Base-by-base conservation (phyloP, 1,284 basidiomycete species). In the Pyrrhoderma lamaoense region DNA sequence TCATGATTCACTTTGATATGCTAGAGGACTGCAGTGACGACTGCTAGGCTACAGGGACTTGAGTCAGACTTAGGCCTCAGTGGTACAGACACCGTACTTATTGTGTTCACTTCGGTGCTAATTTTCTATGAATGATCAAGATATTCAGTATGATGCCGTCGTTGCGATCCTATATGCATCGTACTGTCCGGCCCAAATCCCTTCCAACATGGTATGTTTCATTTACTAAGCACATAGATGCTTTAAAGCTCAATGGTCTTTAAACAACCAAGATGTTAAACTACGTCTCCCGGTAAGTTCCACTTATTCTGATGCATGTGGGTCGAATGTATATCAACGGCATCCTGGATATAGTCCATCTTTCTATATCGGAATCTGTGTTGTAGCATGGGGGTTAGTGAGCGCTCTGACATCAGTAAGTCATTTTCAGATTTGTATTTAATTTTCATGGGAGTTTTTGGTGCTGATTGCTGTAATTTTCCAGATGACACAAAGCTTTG, bases 181-280 rank as follows among this genome's bases (percentile, higher is more conserved):
- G 0, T 82, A 82, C 53, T 74, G 74, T 44, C 80, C 80, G 1
- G 74, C 76, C 7, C 79, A 83, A 60, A 74, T 84, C 38, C 81
- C 80, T 3, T 82, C 79, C 0, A 83, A 83, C 51, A 82, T 85
- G 75, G 79, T 77, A 23, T 8, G 47, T 48, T 3, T 48, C 8
- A 7, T 14, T 16, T 11, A 22, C 21, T 2, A 18, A 2, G 38
- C 42, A 37, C 8, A 14, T 8, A 47, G 64, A 58, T 37, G 35
- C 11, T 16, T 37, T 37, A 16, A 37, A 11, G 9, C 16, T 9
- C 9, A 11, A 9, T 37, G 9, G 11, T 16, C 35, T 40, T 40
- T 40, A 31, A 5, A 5, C 18, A n/a, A 16, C 5, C 11, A 42
- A 49, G 47, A 27, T 49, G 16, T 39, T 49, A 8, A 49, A 49